A percentile compares a stretch with the other conserved stretches of the same genome.
Conservation (phyloP, 116 monocot genomes). For the Cymodocea nodosa region DNA sequence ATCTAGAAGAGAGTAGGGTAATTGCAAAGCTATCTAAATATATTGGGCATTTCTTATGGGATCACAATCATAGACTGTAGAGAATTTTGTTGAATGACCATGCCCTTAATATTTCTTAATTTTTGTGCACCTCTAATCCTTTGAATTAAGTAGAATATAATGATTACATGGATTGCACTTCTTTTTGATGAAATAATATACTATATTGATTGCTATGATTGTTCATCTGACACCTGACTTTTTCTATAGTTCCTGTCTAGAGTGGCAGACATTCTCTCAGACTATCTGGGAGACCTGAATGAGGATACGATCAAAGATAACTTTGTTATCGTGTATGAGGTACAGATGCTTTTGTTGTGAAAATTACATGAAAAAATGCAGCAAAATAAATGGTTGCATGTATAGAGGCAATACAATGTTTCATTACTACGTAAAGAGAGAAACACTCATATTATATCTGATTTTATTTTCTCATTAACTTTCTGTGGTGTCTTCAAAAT, state of each 20-base stretch:
- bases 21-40: too few relatives aligned
- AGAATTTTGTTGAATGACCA: too few relatives aligned
- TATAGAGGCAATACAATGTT: too few relatives aligned
- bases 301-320: conserved; percentile 93
- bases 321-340: conserved; percentile 87
- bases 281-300: conserved; percentile 77
- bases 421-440: too few relatives aligned
- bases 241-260: conserved; percentile 71
- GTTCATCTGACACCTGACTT: conserved; percentile 1
- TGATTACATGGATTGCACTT: background rate
- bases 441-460: too few relatives aligned
- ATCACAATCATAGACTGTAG: too few relatives aligned
- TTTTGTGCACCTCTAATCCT: background rate
- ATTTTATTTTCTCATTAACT: too few relatives aligned
- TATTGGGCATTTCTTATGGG: too few relatives aligned
- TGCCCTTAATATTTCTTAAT: too few relatives aligned
- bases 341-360: conserved; percentile 3
- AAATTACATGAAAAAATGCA: background rate
- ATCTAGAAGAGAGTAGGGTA: too few relatives aligned
- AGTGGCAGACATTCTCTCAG: conserved; percentile 71
- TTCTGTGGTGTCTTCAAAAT: too few relatives aligned
- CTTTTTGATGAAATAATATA: background rate
- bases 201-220: background rate
- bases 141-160: background rate
- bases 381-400: too few relatives aligned